These are phyloP conservation scores for Huntiella decipiens DNA, from an alignment of 2,329 filamentous ascomycete genomes.

Conservation along the genomic window DNA sequence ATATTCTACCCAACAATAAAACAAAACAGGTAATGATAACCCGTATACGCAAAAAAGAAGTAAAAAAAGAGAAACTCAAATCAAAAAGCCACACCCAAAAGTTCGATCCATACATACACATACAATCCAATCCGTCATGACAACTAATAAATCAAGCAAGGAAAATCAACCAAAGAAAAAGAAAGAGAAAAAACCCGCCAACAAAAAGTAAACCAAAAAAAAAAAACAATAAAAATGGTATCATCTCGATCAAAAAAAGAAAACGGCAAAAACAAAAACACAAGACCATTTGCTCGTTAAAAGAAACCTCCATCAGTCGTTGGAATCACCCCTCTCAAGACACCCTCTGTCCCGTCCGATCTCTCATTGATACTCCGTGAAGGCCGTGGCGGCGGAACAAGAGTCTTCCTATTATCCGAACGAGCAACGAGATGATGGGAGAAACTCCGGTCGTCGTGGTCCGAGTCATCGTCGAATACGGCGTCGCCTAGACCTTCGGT, in stretches of 20 bases:
- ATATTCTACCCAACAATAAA: not conserved
- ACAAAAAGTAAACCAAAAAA: not conserved
- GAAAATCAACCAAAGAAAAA: not conserved
- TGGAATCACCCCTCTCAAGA: slow-evolving; percentile 3
- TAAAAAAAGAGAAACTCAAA: not conserved
- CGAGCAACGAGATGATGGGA: not conserved
- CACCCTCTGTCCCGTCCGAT: slow-evolving; percentile 1
- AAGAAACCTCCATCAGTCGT: slow-evolving; percentile 7
- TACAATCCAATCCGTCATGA: not conserved
- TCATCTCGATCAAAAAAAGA: slow-evolving; percentile 13
- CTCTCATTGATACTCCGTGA: slow-evolving; percentile 1
- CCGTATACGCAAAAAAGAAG: not conserved
- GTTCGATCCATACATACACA: not conserved
- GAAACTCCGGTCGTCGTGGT: too few relatives aligned
- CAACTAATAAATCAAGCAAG: not conserved
- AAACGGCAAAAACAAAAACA: slow-evolving; percentile 2
- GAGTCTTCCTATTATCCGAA: not conserved
- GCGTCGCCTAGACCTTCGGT: slow-evolving; percentile 4
- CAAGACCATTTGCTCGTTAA: slow-evolving; percentile 1
- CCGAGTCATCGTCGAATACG: slow-evolving; percentile 4
- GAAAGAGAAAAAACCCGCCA: not conserved
- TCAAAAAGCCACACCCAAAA: not conserved
- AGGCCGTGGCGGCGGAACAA: slow-evolving; percentile 8
- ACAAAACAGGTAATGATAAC: not conserved
- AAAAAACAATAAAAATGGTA: slow-evolving; percentile 13